Evolutionary conservation across 306 rosid species (phyloP), one percentile per base, ranked within the genome.

Genomic region (Bauhinia variegata): DNA sequence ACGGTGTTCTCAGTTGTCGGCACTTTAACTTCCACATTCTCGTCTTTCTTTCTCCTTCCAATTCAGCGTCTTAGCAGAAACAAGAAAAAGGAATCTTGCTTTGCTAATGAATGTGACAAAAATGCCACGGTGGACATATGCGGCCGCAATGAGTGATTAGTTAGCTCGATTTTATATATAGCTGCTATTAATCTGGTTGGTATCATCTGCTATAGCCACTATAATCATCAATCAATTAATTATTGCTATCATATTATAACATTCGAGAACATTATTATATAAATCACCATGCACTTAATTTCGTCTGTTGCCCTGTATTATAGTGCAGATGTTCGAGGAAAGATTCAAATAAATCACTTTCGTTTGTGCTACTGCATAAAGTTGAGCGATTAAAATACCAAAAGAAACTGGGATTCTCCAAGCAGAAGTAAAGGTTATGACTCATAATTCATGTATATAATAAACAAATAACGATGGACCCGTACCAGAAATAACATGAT

Each of bases 361-460:
- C 11, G 7, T 15, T 19, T 7, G 32, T 30, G n/a, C 46, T 37
- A 19, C 61, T 56, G 38, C 14, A 65, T 15, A 30, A 12, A 31
- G 63, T 19, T 62, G 6, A 51, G 39, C n/a, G n/a, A 49, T 71
- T 54, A 60, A 36, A 16, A 33, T 32, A 42, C 67, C 54, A 60
- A 47, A 48, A 30, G 28, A 54, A 37, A 52, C 15, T 54, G 43
- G 15, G 32, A 38, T 67, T 67, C 31, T 36, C 30, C 18, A 6
- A 33, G 18, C 15, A 16, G 2, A 13, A 39, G 11, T 8, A 41
- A 42, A 13, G 7, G 41, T 36, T 1, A 36, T 5, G 9, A 36
- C 8, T 23, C 2, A 23, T 23, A 23, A 23, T 23, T 23, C 28
- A 23, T 23, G 28, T 1, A 23, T 23, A 2, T 23, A 23, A 2